phyloP scores from a whole-genome alignment of 1,139 yeast genomes.

The Candida sojae region DNA sequence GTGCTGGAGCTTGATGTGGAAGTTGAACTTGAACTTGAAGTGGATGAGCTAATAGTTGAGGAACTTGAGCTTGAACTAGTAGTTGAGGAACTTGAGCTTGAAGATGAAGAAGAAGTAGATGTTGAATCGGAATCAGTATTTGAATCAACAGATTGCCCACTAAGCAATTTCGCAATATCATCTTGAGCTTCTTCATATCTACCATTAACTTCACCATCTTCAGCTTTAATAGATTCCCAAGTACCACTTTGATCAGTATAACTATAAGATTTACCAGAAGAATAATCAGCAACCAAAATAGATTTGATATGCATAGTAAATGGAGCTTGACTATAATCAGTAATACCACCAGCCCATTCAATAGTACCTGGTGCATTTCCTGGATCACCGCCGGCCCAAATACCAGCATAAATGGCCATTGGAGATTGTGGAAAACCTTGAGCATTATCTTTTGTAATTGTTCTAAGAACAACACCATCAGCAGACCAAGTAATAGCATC shows the following conservation, averaged over 20 bases:
- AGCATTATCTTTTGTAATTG: slow-evolving; percentile 49
- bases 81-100: slow-evolving; percentile 5
- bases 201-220: slow-evolving; percentile 65
- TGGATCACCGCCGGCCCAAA: slow-evolving; percentile 85
- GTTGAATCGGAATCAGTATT: slow-evolving; percentile 1
- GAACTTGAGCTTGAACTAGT: too few species aligned
- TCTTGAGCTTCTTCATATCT: slow-evolving; percentile 50
- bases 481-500: slow-evolving; percentile 60
- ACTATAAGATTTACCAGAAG: slow-evolving; percentile 69
- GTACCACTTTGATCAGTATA: slow-evolving; percentile 66
- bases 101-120: slow-evolving; percentile 4
- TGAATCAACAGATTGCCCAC: slow-evolving; percentile 19
- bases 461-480: slow-evolving; percentile 63
- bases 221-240: slow-evolving; percentile 68
- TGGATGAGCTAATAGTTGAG: slow-evolving; percentile 1
- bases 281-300: slow-evolving; percentile 71
- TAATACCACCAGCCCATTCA: slow-evolving; percentile 84
- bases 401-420: slow-evolving; percentile 67
- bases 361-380: slow-evolving; percentile 67
- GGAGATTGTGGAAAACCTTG: slow-evolving; percentile 80
- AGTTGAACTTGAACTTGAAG: slow-evolving; percentile 3
- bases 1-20: too few species aligned
- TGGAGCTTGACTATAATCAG: slow-evolving; percentile 67
- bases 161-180: slow-evolving; percentile 46
- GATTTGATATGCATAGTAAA: slow-evolving; percentile 67